These are phyloP conservation scores for Picochlorum sp. DNA, from an alignment of 139 green algal species.

Conservation along the genomic window DNA sequence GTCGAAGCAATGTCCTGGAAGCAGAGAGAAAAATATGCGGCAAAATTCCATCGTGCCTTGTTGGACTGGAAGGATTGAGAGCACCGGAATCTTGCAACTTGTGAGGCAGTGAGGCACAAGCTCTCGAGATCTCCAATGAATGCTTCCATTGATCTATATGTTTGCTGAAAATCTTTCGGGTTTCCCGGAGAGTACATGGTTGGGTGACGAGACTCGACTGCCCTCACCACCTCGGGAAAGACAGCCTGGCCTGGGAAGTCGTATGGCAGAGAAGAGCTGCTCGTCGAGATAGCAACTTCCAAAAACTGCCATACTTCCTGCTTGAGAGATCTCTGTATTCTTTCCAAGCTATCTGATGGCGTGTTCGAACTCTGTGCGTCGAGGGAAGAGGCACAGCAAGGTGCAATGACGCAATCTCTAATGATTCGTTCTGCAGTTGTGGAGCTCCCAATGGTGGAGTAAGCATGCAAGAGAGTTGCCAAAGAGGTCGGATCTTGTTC, in stretches of 20 bases:
- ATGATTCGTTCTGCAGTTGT: constrained; percentile 41
- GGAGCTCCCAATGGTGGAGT: constrained; percentile 50
- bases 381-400: constrained; percentile 42
- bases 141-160: constrained; percentile 55
- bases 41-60: constrained; percentile 77
- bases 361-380: background rate
- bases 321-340: constrained; percentile 9
- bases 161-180: constrained; percentile 70
- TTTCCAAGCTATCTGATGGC: background rate
- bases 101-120: constrained; percentile 12
- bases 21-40: constrained; percentile 84
- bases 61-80: constrained; percentile 48
- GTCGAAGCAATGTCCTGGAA: constrained; percentile 63
- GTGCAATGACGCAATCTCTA: constrained; percentile 45
- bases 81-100: constrained; percentile 47
- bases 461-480: constrained; percentile 70
- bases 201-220: constrained; percentile 38
- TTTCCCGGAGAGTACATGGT: constrained; percentile 77
- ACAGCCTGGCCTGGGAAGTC: constrained; percentile 71
- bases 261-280: constrained; percentile 32
- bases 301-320: constrained; percentile 25
- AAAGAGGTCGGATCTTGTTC: constrained; percentile 28
- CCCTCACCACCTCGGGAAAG: constrained; percentile 62
- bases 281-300: constrained; percentile 34
- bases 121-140: constrained; percentile 50